A percentile compares a stretch with the other conserved stretches of the same genome.
Evolutionary conservation across 352 stramenopile genomes (phyloP).

Genomic region (Pythium vanterpoolii): DNA sequence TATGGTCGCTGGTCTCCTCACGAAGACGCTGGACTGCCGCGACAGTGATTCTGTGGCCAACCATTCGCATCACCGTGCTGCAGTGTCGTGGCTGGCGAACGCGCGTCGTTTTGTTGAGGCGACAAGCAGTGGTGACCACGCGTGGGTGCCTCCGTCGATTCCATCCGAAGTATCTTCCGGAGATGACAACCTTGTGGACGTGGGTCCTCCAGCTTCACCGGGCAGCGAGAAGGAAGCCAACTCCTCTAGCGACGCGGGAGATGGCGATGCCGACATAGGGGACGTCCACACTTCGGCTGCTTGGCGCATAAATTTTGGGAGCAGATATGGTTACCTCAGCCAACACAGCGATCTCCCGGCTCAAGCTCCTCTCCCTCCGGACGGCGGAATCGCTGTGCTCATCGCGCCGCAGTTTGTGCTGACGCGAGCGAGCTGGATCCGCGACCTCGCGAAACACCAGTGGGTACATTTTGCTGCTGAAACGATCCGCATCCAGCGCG

Average conservation of each 20-base stretch:
- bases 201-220: background rate
- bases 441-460: background rate
- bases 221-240: background rate
- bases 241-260: background rate
- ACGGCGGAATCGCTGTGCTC: slow-evolving; percentile 19
- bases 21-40: background rate
- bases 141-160: background rate
- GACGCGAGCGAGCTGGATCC: slow-evolving; percentile 14
- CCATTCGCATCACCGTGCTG: background rate
- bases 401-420: slow-evolving; percentile 18
- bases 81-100: slow-evolving; percentile 7
- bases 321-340: slow-evolving; percentile 14
- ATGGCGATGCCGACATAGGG: background rate
- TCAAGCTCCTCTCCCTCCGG: background rate
- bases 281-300: background rate
- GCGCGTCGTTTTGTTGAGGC: slow-evolving; percentile 19
- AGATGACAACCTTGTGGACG: background rate
- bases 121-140: background rate
- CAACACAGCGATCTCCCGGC: background rate
- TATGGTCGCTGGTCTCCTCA: slow-evolving; percentile 1
- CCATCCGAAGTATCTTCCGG: background rate
- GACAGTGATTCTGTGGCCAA: background rate
- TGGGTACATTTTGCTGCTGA: slow-evolving; percentile 13
- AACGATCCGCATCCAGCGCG: slow-evolving; percentile 3
- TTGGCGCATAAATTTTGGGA: slow-evolving; percentile 5